Evolutionary conservation across 805 yeast species (phyloP), one percentile per base, ranked within the genome.

Genomic region (Pichia deserticola): DNA sequence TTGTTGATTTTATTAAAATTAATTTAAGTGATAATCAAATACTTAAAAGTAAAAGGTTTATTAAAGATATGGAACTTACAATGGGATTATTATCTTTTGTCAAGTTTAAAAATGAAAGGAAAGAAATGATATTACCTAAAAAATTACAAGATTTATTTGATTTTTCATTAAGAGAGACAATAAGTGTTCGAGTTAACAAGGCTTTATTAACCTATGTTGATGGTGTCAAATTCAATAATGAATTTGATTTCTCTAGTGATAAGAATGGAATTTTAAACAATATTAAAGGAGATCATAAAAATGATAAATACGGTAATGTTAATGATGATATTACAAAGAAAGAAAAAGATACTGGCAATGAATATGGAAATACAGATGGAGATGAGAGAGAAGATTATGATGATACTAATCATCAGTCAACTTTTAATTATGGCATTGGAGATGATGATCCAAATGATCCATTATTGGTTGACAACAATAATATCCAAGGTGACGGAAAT

Each of bases 1-100:
- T 84, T 4, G 73, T 85, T 25, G 61, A 67, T 8, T 84, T 84
- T 65, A 82, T 86, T 8, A 73, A 81, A 52, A 77, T 74, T 25
- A 82, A 82, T 58, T 54, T 66, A 28, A 63, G 68, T 2, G 62
- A 61, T 20, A 47, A 59, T 5, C 60, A 59, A 40, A 61, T 66
- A 9, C 51, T 65, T 37, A 65, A 62, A 40, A 81, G 82, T 43
- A 70, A 70, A 54, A 71, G 71, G 50, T 79, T 84, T 52, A 73
- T 89, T 65, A 77, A 78, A 48, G 92, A 87, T 55, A 67, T 89
- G 53, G 96, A 90, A 61, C 70, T 82, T 41, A 82, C 95, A 3
- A 86, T 89, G 93, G 88, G 95, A 27, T 70, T 89, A 52, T 67
- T 89, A 36, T 79, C 82, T 57, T 78, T 76, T 59, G 60, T 59